Evolutionary conservation across 257 asterid genomes (phyloP).

Genomic region (Solanum chilense): DNA sequence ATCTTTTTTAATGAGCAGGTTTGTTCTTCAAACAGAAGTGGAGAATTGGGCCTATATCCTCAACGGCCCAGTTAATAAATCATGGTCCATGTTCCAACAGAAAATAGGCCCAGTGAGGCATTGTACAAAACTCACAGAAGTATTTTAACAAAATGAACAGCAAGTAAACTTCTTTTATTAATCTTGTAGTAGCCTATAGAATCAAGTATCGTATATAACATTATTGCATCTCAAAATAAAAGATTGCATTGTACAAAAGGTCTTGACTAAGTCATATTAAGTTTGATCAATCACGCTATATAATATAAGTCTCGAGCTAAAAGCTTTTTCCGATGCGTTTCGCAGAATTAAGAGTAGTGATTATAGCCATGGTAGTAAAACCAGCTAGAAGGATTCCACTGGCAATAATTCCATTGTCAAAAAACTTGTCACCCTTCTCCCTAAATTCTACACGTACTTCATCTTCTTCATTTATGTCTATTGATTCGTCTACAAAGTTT

Average conservation of each 20-base stretch:
- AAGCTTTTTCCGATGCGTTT: neutral
- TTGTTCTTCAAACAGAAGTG: neutral
- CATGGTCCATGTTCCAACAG: neutral
- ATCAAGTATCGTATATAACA: neutral
- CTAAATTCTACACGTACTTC: neutral
- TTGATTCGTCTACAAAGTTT: neutral
- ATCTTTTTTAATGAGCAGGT: neutral
- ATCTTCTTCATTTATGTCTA: neutral
- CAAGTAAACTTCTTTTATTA: neutral
- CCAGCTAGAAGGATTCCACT: slow-evolving; percentile 26
- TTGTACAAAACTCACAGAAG: neutral
- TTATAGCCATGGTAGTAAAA: slow-evolving; percentile 26
- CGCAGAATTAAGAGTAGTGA: slow-evolving; percentile 19
- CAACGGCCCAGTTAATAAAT: neutral
- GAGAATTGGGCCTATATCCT: neutral
- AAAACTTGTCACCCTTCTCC: neutral
- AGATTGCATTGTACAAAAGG: neutral
- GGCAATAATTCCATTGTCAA: neutral
- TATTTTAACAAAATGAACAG: neutral
- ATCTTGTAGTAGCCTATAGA: neutral
- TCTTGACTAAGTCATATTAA: neutral
- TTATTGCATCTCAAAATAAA: neutral
- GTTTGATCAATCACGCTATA: neutral
- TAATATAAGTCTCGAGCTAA: neutral
- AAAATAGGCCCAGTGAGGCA: neutral